Evolutionary conservation across 192 early-diverging fungal genomes (phyloP).

Genomic region (Linnemannia schmuckeri): DNA sequence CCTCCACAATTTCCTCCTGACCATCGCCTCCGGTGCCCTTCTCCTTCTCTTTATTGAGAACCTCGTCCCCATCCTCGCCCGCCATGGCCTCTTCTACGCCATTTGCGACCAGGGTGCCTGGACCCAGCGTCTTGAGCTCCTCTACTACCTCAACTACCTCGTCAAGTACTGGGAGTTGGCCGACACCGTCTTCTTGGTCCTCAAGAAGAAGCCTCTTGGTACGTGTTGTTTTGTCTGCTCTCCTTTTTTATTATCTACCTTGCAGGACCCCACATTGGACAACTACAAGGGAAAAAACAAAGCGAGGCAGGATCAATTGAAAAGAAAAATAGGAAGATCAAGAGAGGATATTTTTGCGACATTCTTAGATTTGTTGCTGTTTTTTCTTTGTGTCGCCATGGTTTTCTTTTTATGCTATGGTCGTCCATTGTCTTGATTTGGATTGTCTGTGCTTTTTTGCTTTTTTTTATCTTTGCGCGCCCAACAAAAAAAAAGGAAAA

Average conservation of each 20-base stretch:
- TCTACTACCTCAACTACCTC: constrained; percentile 94
- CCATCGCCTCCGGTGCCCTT: constrained; percentile 75
- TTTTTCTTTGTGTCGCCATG: neutral
- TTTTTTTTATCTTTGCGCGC: neutral
- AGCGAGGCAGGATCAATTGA: neutral
- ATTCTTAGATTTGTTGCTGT: neutral
- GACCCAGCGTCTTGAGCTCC: constrained; percentile 83
- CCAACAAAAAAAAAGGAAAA: neutral
- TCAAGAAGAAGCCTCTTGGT: constrained; percentile 87
- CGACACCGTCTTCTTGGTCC: constrained; percentile 89
- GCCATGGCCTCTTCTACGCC: constrained; percentile 78
- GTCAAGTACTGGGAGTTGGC: constrained; percentile 92
- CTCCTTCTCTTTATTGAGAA: constrained; percentile 83
- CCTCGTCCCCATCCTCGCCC: constrained; percentile 76
- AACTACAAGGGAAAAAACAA: neutral
- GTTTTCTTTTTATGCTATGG: neutral
- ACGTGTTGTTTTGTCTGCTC: constrained; percentile 24
- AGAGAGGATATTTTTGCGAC: neutral
- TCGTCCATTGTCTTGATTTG: neutral
- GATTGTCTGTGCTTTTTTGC: neutral
- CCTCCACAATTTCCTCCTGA: constrained; percentile 86
- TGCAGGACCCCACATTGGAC: constrained; percentile 10
- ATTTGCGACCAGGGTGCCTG: constrained; percentile 78
- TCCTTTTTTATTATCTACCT: neutral
- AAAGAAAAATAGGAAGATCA: neutral